Conservation (phyloP, 257 asterid genomes). For the Capsicum chinense region DNA sequence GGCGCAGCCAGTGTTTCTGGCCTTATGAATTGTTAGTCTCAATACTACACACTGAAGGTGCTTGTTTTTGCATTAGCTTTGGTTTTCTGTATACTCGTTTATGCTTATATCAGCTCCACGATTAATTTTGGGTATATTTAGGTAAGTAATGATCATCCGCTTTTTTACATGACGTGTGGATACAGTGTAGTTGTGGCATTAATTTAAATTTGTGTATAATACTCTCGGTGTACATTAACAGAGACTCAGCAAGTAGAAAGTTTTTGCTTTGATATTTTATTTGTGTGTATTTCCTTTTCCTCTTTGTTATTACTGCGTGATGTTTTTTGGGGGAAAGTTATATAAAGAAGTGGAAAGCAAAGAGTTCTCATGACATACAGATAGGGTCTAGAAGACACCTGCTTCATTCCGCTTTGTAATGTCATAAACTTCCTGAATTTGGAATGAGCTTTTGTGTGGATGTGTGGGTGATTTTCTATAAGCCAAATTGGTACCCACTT, state of each 20-base stretch:
- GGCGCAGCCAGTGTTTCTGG: not conserved
- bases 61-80: not conserved
- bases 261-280: slow-evolving; percentile 2
- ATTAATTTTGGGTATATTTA: not conserved
- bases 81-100: not conserved
- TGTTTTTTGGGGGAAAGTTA: not conserved
- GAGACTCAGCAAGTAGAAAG: not conserved
- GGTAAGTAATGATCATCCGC: slow-evolving; percentile 8
- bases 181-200: not conserved
- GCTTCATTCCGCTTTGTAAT: slow-evolving; percentile 17
- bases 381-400: not conserved
- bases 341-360: not conserved
- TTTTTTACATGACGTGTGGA: not conserved
- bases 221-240: not conserved
- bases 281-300: not conserved
- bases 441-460: not conserved
- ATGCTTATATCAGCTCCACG: not conserved
- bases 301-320: not conserved
- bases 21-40: not conserved
- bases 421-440: not conserved
- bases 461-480: not conserved
- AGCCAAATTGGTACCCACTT: not conserved
- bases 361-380: not conserved
- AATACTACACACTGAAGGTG: not conserved
- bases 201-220: not conserved